A percentile compares a stretch with the other conserved stretches of the same genome.
These are phyloP conservation scores for Westerdykella ornata DNA, from an alignment of 2,329 filamentous ascomycete species.

Conservation along the genomic window DNA sequence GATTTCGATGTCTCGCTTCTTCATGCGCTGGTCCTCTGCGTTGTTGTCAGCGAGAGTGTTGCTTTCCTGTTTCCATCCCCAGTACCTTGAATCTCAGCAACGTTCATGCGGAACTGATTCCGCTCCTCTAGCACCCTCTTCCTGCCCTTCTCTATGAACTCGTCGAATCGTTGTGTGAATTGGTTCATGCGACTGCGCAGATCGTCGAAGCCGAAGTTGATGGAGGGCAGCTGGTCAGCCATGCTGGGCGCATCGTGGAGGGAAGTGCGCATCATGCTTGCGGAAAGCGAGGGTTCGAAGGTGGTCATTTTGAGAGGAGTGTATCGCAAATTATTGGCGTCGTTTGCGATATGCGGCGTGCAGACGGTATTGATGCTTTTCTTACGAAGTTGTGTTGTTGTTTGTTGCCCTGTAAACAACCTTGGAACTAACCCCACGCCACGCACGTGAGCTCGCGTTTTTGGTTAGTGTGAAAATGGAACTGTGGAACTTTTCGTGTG, in stretches of 20 bases:
- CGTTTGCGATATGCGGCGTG: too few species aligned
- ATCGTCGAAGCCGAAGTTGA: constrained; percentile 95
- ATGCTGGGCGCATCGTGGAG: constrained; percentile 58
- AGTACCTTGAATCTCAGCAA: constrained; percentile 83
- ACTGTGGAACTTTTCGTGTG: too few species aligned
- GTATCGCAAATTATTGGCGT: too few species aligned
- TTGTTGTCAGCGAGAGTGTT: background rate
- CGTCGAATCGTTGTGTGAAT: constrained; percentile 85
- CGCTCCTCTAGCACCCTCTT: constrained; percentile 87
- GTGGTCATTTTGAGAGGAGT: constrained; percentile 40
- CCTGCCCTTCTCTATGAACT: constrained; percentile 85
- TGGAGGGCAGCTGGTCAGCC: constrained; percentile 73
- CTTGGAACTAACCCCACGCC: constrained; percentile 7
- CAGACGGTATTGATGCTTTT: too few species aligned
- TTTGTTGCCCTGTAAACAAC: constrained; percentile 26
- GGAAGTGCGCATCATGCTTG: constrained; percentile 54
- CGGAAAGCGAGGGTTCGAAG: constrained; percentile 65
- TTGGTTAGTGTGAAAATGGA: constrained; percentile 13
- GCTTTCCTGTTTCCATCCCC: constrained; percentile 1
- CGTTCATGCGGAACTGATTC: constrained; percentile 85
- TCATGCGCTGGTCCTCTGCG: constrained; percentile 84
- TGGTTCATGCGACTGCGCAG: constrained; percentile 90
- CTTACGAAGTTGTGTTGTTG: too few species aligned
- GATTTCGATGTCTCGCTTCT: constrained; percentile 80
- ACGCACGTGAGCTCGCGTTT: constrained; percentile 26